phyloP scores from a whole-genome alignment of 2,329 filamentous ascomycete genomes.

The Sphaerostilbella broomeana region DNA sequence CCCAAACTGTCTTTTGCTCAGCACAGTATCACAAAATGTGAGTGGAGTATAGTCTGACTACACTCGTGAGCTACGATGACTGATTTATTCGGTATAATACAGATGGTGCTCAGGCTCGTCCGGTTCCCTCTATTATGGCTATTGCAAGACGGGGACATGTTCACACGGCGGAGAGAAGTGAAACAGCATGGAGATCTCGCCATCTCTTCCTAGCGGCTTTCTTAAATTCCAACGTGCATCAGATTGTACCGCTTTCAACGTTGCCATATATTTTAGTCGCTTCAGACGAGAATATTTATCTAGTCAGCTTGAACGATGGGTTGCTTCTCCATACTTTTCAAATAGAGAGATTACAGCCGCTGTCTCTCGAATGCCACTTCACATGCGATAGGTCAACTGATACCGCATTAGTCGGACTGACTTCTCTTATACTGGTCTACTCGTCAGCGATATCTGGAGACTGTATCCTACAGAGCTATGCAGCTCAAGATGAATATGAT shows the following conservation, averaged over 20 bases:
- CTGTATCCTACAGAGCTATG: conserved; percentile 59
- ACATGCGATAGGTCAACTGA: conserved; percentile 35
- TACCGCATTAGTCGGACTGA: conserved; percentile 51
- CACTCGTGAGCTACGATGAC: too few species aligned
- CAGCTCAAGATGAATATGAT: conserved; percentile 45
- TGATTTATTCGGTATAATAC: neutral
- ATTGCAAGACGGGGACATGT: conserved; percentile 45
- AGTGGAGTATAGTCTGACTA: conserved; percentile 14
- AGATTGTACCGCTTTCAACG: conserved; percentile 52
- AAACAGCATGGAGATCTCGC: conserved; percentile 43
- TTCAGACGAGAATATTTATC: conserved; percentile 51
- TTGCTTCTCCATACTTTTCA: conserved; percentile 54
- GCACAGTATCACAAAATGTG: conserved; percentile 40
- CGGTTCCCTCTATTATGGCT: conserved; percentile 31
- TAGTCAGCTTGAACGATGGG: conserved; percentile 40
- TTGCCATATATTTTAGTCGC: conserved; percentile 56
- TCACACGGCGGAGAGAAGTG: conserved; percentile 38
- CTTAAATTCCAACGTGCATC: conserved; percentile 43
- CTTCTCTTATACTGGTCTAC: conserved; percentile 60
- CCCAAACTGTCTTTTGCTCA: conserved; percentile 42
- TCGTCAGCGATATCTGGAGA: conserved; percentile 51
- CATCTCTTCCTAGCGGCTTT: conserved; percentile 35
- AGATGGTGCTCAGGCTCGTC: conserved; percentile 13
- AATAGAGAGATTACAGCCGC: conserved; percentile 51
- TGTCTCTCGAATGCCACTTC: conserved; percentile 55